These are phyloP conservation scores for Stramenopiles sp. DNA, from an alignment of 352 stramenopile genomes.

Conservation along the genomic window DNA sequence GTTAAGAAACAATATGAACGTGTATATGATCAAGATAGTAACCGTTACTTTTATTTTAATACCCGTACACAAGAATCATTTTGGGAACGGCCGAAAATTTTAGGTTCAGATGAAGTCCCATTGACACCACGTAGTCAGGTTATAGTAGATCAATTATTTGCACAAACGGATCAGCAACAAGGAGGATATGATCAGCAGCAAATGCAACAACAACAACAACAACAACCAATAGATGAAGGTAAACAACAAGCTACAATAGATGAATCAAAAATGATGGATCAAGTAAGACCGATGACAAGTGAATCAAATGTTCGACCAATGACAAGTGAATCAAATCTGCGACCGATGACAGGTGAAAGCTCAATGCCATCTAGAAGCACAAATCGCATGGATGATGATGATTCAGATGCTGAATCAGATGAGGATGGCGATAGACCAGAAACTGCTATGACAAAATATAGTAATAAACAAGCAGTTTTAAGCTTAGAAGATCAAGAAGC, in stretches of 20 bases:
- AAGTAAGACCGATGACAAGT: background rate
- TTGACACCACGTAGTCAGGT: slow-evolving; percentile 2
- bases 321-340: background rate
- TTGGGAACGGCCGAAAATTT: slow-evolving; percentile 34
- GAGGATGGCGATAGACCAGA: background rate
- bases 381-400: background rate
- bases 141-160: slow-evolving; percentile 2
- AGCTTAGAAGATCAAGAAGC: slow-evolving; percentile 1
- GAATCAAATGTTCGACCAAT: background rate
- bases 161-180: background rate
- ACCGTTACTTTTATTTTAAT: slow-evolving; percentile 42
- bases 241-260: too few species aligned
- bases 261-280: background rate
- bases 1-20: slow-evolving; percentile 35
- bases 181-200: background rate
- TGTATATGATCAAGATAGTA: slow-evolving; percentile 34
- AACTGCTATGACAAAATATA: slow-evolving; percentile 9
- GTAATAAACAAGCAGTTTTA: background rate
- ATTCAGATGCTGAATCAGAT: slow-evolving; percentile 4
- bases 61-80: slow-evolving; percentile 35
- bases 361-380: background rate
- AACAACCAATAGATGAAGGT: background rate
- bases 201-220: background rate
- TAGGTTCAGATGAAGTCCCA: slow-evolving; percentile 1
- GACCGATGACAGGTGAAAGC: slow-evolving; percentile 1